Percentiles rank a stretch among this genome's conserved stretches.
Conservation (phyloP, 2,329 filamentous ascomycete genomes). For the Hirsutella thompsonii region DNA sequence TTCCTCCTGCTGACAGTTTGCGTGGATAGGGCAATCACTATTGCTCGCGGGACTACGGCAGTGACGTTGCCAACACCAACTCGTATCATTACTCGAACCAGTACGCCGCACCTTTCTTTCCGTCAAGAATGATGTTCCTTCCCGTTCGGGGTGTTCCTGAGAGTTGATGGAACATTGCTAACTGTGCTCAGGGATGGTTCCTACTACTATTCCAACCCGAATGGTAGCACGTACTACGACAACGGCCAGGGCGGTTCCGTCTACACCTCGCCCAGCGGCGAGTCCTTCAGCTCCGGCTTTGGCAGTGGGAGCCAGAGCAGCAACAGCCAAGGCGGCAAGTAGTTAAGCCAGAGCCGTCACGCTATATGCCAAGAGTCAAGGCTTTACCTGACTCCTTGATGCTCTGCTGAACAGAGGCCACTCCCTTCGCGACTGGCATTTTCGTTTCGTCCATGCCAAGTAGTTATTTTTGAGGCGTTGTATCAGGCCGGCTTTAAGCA, state of each 20-base stretch:
- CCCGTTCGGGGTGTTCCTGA: no score
- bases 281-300: neutral
- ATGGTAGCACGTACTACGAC: conserved; percentile 58
- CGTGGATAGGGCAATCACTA: conserved; percentile 50
- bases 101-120: conserved; percentile 20
- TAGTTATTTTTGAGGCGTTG: no score
- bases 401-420: no score
- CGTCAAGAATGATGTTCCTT: conserved; percentile 39
- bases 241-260: conserved; percentile 40
- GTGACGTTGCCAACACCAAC: conserved; percentile 40
- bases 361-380: neutral
- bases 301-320: conserved; percentile 4
- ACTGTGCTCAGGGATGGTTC: conserved; percentile 43
- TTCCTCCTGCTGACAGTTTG: no score
- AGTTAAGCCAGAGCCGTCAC: neutral
- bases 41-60: conserved; percentile 51
- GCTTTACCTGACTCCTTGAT: neutral
- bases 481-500: no score
- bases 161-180: no score
- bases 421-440: no score
- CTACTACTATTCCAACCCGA: conserved; percentile 62
- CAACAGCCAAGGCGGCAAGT: neutral
- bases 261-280: conserved; percentile 45
- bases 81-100: conserved; percentile 56
- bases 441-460: no score